Conservation (phyloP, 2,329 filamentous ascomycete species). For the Graphium sp. region DNA sequence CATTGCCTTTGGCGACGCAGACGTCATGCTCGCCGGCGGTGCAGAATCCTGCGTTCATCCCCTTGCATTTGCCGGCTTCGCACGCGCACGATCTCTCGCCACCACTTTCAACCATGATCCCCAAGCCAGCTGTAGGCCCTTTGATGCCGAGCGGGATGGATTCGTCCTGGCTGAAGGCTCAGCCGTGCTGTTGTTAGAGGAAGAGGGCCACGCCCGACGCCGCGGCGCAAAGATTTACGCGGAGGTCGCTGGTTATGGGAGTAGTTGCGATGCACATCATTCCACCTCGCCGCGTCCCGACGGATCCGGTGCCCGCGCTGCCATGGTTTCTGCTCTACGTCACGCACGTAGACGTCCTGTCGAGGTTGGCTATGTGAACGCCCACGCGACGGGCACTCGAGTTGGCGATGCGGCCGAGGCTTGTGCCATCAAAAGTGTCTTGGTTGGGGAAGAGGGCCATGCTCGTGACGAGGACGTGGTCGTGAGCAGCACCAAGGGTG, state of each 20-base stretch:
- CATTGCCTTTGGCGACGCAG: conserved; percentile 77
- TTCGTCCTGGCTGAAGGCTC: conserved; percentile 93
- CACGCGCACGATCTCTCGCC: conserved; percentile 69
- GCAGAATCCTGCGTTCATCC: conserved; percentile 94
- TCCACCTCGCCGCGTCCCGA: conserved; percentile 81
- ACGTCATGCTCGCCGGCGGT: conserved; percentile 93
- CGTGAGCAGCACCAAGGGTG: conserved; percentile 87
- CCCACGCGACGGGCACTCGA: conserved; percentile 77
- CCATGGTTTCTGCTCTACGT: conserved; percentile 72
- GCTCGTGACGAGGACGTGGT: conserved; percentile 47
- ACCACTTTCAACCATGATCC: conserved; percentile 66
- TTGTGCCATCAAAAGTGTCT: conserved; percentile 58
- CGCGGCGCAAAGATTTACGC: conserved; percentile 75
- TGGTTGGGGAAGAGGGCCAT: conserved; percentile 58
- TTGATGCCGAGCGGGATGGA: conserved; percentile 62
- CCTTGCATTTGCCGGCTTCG: conserved; percentile 81
- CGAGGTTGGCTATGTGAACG: conserved; percentile 81
- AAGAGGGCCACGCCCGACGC: conserved; percentile 69
- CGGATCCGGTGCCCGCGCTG: conserved; percentile 63
- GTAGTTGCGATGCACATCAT: conserved; percentile 80
- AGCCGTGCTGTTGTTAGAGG: conserved; percentile 75
- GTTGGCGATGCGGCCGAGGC: conserved; percentile 85
- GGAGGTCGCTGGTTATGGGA: conserved; percentile 76
- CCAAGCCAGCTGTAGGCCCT: conserved; percentile 60
- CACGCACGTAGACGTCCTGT: conserved; percentile 52